Evolutionary conservation across 2,329 filamentous ascomycete genomes (phyloP), one percentile per base, ranked within the genome.

Genomic region (Cucurbitaria berberidis): DNA sequence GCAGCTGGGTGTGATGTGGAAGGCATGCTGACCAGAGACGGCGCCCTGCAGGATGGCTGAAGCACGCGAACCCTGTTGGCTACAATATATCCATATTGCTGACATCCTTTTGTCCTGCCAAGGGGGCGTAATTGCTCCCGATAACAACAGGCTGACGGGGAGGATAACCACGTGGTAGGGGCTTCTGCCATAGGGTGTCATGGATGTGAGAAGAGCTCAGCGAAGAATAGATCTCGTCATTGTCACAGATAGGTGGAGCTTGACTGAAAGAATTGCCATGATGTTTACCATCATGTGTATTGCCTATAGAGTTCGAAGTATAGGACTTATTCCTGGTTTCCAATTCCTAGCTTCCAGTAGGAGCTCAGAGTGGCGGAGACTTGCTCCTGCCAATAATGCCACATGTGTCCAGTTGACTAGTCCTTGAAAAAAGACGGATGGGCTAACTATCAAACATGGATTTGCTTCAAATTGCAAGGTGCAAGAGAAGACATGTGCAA

Each of bases 11-110:
- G 39, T 21, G 34, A 53, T 19, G 66, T 74, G 27, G 70, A 75
- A 48, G 65, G 60, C 38, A 53, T 75, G 57, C 57, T 63, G 27
- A 67, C 70, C 27, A 59, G 57, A 42, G 52, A 61, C n/a, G 48
- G 48, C 29, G 45, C 42, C 32, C 51, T 61, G 34, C 53, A 66
- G 49, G 64, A 60, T 57, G 66, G 64, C 38, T 70, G 69, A 70
- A 56, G 38, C 42, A 57, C 10, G 39, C 32, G 34, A 34, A 55
- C 48, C 45, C 34, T 47, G 45, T 63, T 55, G 58, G 49, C 52
- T 40, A 57, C 59, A 55, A 60, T 64, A 48, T 59, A 48, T 43
- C 52, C 57, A 62, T 60, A 63, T 62, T 66, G 60, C 59, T 66
- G 59, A 66, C 58, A 55, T 48, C 42, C 53, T 52, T 51, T 40